Evolutionary conservation across 371 early-diverging fungal genomes (phyloP).

Genomic region (Mortierella sp.): DNA sequence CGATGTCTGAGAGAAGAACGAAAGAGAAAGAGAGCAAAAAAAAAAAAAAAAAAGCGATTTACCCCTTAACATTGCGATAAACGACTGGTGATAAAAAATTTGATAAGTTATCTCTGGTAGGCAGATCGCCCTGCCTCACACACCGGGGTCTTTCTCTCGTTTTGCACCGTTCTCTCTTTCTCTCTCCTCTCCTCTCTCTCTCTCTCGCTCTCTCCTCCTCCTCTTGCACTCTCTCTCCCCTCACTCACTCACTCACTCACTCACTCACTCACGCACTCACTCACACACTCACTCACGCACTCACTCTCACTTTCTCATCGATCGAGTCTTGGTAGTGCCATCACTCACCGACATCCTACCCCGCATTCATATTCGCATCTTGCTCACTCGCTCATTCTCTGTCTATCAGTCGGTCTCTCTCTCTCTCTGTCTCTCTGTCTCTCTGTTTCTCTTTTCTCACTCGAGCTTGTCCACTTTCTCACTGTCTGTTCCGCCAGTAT

Average conservation of each 20-base stretch:
- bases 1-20: no score
- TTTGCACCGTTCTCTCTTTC: background rate
- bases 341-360: constrained; percentile 2
- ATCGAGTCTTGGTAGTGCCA: background rate
- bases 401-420: background rate
- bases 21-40: background rate
- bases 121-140: no score
- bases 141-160: background rate
- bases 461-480: no score
- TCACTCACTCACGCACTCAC: constrained; percentile 1
- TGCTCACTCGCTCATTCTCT: background rate
- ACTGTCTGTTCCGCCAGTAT: background rate
- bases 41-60: background rate
- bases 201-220: background rate
- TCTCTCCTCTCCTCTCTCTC: background rate
- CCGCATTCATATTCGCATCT: background rate
- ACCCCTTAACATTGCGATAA: no score
- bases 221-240: background rate
- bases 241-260: constrained; percentile 3
- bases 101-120: no score
- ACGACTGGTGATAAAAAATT: no score
- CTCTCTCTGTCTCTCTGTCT: background rate
- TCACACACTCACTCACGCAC: constrained; percentile 5
- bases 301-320: constrained; percentile 13
- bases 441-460: background rate